Base-by-base conservation (phyloP, 1,284 basidiomycete genomes). In the Tilletia walkeri region DNA sequence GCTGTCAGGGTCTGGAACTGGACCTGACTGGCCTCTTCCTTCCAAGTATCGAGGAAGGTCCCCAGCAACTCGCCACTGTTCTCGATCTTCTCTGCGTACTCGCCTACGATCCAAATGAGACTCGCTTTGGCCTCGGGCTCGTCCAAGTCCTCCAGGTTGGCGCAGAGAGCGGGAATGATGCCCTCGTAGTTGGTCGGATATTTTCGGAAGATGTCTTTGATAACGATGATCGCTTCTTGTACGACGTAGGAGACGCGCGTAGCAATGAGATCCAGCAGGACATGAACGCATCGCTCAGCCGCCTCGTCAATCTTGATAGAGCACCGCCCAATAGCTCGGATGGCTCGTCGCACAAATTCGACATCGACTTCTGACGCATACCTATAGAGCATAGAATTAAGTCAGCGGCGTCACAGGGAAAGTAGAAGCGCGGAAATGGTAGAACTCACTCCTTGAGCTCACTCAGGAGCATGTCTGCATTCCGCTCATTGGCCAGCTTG, bases 131-230 rank as follows among this genome's bases (percentile, higher is more conserved):
- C 95, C 83, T 99, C 96, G 16, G 95, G 95, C 82, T 99, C 96
- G 83, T 99, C 95, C 63, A 99, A 86, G 76, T 95, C 94, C 76
- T 99, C 95, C 34, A 99, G 88, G 80, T 95, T 96, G 5, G 93
- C 90, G 81, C 95, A 99, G 48, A 99, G 86, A 0, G 92, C 94
- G 1, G 93, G 94, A 77, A 99, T 98, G 78, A 97, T 92, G 68
- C 93, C 93, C 85, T 98, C 96, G 84, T 98, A 99, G 41, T 92
- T 93, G 68, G 90, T 91, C n/a, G 95, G 96, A 83, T 98, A 99
- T 86, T 94, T 92, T 69, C 95, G 89, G 89, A 99, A 98, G 75
- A 99, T 97, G 84, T 99, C 96, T 89, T 98, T 99, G 90, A 99
- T 97, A 4, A 99, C 94, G 0, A 98, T 94, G 39, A 98, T 92